Evolutionary conservation across 2,329 filamentous ascomycete genomes (phyloP), one percentile per base, ranked within the genome.

Genomic region (Arthrobotrys conoides): DNA sequence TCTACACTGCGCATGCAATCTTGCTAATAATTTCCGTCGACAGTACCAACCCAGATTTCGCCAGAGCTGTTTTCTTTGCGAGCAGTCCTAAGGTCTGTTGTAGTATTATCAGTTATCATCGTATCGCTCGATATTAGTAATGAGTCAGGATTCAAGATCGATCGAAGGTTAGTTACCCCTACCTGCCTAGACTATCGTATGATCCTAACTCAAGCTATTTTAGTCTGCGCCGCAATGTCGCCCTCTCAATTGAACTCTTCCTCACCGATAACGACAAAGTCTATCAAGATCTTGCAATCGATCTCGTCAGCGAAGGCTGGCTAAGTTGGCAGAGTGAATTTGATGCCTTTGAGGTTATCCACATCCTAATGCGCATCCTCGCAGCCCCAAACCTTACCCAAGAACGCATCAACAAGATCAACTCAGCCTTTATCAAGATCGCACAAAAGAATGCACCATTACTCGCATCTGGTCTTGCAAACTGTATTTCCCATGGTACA

Each of bases 201-300:
- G 22, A n/a, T 44, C 41, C 57, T 70, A 64, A 59, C 12, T 0
- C 12, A 4, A 5, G 2, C 12, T 51, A 5, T 22, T 9, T 0
- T 44, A 81, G 80, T 30, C 59, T 82, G n/a, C 81, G 78, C 49
- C 81, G 80, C 41, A 79, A 80, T 59, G 80, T 82, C 48, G 80
- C 81, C 9, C 69, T 81, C n/a, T 82, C 81, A 1, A 78, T 81
- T 18, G 80, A 81, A 33, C 63, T 82, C 5, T 77, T 82, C n/a
- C 77, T 82, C 14, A 80, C 79, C 12, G 81, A 82, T 20, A 71
- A 70, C 10, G 79, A 80, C 53, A 79, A 79, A 36, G 61, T 79
- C 12, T 82, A 82, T 41, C 81, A 82, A 76, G 80, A 81, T 22
- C 80, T 79, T 16, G 81, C 81, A n/a, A 81, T 82, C 12, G 80